Percentiles rank a stretch among this genome's conserved stretches.
These are phyloP conservation scores for Halophytophthora batemanensis DNA, from an alignment of 352 stramenopile species.

Conservation along the genomic window DNA sequence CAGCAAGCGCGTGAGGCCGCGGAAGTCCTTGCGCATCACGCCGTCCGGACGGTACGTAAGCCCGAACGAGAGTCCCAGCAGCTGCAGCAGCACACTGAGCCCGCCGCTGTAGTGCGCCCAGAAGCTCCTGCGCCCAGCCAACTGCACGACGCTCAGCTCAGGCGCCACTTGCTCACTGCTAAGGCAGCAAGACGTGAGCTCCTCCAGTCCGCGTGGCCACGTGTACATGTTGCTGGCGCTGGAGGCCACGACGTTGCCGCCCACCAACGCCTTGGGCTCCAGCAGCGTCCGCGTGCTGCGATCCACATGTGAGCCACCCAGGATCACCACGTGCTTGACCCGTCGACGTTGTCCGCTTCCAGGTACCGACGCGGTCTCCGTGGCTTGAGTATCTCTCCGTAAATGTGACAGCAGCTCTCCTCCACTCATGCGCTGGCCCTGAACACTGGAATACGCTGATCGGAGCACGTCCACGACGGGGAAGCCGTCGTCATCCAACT, in stretches of 20 bases:
- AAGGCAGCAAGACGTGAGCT: conserved; percentile 8
- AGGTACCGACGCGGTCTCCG: too few relatives aligned
- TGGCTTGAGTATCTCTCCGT: conserved; percentile 1
- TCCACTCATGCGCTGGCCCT: conserved; percentile 9
- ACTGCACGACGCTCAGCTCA: neutral
- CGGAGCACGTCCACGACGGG: conserved; percentile 7
- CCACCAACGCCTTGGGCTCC: conserved; percentile 3
- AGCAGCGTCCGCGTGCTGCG: neutral
- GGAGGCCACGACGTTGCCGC: conserved; percentile 3
- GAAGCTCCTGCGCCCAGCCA: conserved; percentile 1
- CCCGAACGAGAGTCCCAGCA: conserved; percentile 12
- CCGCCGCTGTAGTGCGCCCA: conserved; percentile 9
- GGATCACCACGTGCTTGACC: conserved; percentile 8
- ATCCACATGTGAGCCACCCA: conserved; percentile 9
- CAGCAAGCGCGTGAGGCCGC: conserved; percentile 4
- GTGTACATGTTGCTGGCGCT: conserved; percentile 8
- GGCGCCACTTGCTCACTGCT: conserved; percentile 5
- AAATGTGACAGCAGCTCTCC: conserved; percentile 6
- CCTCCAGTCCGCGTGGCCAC: conserved; percentile 5
- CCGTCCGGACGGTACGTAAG: conserved; percentile 5
- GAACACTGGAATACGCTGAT: neutral
- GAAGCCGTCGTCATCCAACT: conserved; percentile 9
- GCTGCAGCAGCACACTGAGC: conserved; percentile 11
- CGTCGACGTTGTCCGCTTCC: too few relatives aligned
- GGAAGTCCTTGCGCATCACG: conserved; percentile 10